Percentiles rank a stretch among this genome's conserved stretches.
These are phyloP conservation scores for Protomyces pachydermus DNA, from an alignment of 1,139 yeast genomes.

Conservation along the genomic window DNA sequence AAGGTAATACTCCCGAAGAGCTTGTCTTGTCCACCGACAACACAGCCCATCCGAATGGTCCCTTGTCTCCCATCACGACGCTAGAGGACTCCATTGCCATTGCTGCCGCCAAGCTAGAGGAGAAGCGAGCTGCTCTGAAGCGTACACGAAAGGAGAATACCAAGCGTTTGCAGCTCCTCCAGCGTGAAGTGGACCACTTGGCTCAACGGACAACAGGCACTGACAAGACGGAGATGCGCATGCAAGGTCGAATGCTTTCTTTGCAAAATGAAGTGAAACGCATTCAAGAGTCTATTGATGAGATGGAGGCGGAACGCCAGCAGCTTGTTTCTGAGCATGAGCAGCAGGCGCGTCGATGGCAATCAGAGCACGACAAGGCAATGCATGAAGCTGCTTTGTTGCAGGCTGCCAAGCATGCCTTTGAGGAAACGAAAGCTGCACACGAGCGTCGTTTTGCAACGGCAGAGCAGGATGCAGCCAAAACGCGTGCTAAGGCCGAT, in stretches of 20 bases:
- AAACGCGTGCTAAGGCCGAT: slow-evolving; percentile 14
- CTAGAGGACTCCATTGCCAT: slow-evolving; percentile 15
- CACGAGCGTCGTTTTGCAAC: slow-evolving; percentile 2
- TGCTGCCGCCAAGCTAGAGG: slow-evolving; percentile 8
- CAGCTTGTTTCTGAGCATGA: background rate
- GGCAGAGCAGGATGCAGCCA: slow-evolving; percentile 6
- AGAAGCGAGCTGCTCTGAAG: background rate
- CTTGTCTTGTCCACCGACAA: background rate
- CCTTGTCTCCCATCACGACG: slow-evolving; percentile 14
- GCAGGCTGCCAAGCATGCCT: background rate
- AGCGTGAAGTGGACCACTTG: slow-evolving; percentile 18
- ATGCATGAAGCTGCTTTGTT: slow-evolving; percentile 4
- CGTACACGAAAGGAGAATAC: slow-evolving; percentile 25
- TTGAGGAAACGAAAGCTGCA: background rate
- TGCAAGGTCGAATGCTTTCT: slow-evolving; percentile 23
- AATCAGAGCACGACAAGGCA: background rate
- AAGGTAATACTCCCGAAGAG: background rate
- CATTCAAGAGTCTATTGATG: slow-evolving; percentile 21
- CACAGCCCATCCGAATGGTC: background rate
- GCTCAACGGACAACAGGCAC: slow-evolving; percentile 1
- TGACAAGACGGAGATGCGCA: slow-evolving; percentile 16
- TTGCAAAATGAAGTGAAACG: slow-evolving; percentile 18
- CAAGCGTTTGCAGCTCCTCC: slow-evolving; percentile 8
- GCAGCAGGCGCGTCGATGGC: slow-evolving; percentile 1
- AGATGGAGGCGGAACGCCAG: slow-evolving; percentile 6